Evolutionary conservation across 495 filamentous ascomycete genomes (phyloP), one percentile per base, ranked within the genome.

Genomic region (Hypoxylon lenormandii): DNA sequence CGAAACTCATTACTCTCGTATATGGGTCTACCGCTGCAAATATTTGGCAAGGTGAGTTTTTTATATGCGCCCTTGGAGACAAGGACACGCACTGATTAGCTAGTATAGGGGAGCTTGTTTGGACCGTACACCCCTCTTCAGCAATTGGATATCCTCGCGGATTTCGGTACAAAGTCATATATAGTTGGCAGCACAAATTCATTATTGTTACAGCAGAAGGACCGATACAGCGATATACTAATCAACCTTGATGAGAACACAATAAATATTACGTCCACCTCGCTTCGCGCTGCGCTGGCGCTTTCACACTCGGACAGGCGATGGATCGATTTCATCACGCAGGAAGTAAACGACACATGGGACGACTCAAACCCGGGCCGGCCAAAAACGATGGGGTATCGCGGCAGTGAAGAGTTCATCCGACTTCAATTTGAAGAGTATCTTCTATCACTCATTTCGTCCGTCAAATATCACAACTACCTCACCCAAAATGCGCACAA

Each of bases 381-480:
- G 42, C 95, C 95, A 13, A 97, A 93, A 70, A 97, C 93, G 5
- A 90, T 96, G 82, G 94, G 94, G 15, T 98, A 97, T 74, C 90
- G 92, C 70, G 95, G 95, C 52, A 97, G 94, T 62, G 95, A 98
- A 80, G 96, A 98, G 74, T 98, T 97, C 76, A 98, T 98, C 72
- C 87, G 95, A 16, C 86, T 98, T 5, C 95, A 98, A 72, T 98
- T 98, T 63, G 95, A 98, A 81, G 96, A 98, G 75, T 98, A 98
- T 72, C 83, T 98, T 15, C 83, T 98, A 5, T 93, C 94, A 0
- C 84, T 98, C 55, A 86, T 97, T 45, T 91, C 96, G 0, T 86
- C 91, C 5, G 90, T 92, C 68, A 97, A 97, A 73, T 97, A 96
- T 76, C 93, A 91, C 72, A 86, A 90, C 64, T 92, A 94, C 71